These are phyloP conservation scores for Phytophthora chlamydospora DNA, from an alignment of 352 stramenopile genomes.

Conservation along the genomic window DNA sequence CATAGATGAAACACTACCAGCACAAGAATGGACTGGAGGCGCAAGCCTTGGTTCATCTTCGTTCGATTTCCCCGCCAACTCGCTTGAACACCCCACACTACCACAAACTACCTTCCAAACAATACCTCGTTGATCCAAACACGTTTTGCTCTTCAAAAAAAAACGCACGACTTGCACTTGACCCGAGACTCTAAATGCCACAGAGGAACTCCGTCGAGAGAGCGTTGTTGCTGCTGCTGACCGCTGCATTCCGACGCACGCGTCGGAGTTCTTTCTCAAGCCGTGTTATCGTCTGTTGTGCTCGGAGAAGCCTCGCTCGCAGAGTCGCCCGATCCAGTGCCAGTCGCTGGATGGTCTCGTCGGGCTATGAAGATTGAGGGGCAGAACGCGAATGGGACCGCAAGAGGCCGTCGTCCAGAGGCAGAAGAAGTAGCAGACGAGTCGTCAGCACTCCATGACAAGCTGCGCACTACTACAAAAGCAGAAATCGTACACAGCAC, in stretches of 20 bases:
- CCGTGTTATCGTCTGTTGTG: slow-evolving; percentile 58
- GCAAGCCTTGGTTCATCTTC: slow-evolving; percentile 33
- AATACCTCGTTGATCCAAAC: slow-evolving; percentile 21
- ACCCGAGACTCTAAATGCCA: slow-evolving; percentile 46
- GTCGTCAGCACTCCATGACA: slow-evolving; percentile 46
- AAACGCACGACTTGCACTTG: neutral
- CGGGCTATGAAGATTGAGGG: slow-evolving; percentile 42
- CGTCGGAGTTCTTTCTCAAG: slow-evolving; percentile 69
- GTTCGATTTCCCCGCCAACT: slow-evolving; percentile 17
- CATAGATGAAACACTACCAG: slow-evolving; percentile 10
- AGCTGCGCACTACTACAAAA: slow-evolving; percentile 42
- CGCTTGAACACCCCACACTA: slow-evolving; percentile 15
- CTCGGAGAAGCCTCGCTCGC: slow-evolving; percentile 50
- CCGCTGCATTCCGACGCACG: slow-evolving; percentile 48
- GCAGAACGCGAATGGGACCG: slow-evolving; percentile 39
- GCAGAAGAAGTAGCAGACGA: slow-evolving; percentile 42
- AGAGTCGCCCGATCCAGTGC: slow-evolving; percentile 50
- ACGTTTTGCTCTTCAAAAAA: slow-evolving; percentile 17
- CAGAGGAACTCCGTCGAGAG: slow-evolving; percentile 70
- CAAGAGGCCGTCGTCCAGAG: slow-evolving; percentile 36
- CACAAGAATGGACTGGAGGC: slow-evolving; percentile 6
- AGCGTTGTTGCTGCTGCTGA: slow-evolving; percentile 44
- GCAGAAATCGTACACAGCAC: slow-evolving; percentile 34
- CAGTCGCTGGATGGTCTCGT: slow-evolving; percentile 60
- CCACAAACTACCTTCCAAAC: slow-evolving; percentile 12